Evolutionary conservation across 2,329 filamentous ascomycete species (phyloP), one percentile per base, ranked within the genome.

Genomic region (Dactylella cylindrospora): DNA sequence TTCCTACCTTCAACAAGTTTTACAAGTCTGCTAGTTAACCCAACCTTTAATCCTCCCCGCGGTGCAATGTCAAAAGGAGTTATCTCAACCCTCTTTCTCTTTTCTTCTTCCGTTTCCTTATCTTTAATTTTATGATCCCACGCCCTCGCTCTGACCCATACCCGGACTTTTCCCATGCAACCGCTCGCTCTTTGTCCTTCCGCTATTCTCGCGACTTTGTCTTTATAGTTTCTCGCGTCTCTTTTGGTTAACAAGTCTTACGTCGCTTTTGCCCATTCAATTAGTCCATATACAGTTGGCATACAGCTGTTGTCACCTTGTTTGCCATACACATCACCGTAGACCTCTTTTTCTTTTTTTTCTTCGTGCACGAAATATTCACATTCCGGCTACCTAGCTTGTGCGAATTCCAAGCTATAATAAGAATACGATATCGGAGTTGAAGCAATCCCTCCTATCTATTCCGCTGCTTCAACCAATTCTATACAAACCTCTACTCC

Each of bases 391-490:
- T 15, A 13, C 29, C 22, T 26, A 52, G 55, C 55, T 61, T 61
- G 55, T 61, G 55, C 55, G 35, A 61, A 61, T 61, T 61, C 55
- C 55, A 53, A 49, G 55, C 55, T 39, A 20, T 17, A 10, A 3
- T 38, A 15, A 13, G 6, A 22, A 33, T 39, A 20, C 23, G 12
- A 40, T 26, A 19, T 13, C 19, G 10, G 26, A 53, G 55, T 41
- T 61, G 55, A 53, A 47, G 55, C 31, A 12, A 53, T 49, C 36
- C 38, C 49, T 38, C 22, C 55, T 49, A 61, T 47, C 55, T 61
- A 17, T 10, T 13, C 1, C 31, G 17, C 25, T 19, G 7, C 13
- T 13, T 20, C n/a, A n/a, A n/a, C n/a, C n/a, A n/a, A n/a, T n/a
- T n/a, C n/a, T n/a, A n/a, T n/a, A n/a, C n/a, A n/a, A n/a, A n/a